phyloP scores from a whole-genome alignment of 257 asterid genomes.

The Scutellaria minor region DNA sequence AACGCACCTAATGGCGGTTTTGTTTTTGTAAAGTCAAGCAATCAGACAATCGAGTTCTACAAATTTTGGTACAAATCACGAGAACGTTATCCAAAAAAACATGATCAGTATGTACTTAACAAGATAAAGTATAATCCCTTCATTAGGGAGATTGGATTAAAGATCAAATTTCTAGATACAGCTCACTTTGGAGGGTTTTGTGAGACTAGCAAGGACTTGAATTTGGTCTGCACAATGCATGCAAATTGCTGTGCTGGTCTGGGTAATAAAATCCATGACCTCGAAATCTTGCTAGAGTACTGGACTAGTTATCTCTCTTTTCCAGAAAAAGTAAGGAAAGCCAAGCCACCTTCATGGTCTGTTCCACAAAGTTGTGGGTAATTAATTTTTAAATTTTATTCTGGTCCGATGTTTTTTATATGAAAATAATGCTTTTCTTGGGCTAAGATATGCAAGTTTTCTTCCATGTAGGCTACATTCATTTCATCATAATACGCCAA shows the following conservation, averaged over 20 bases:
- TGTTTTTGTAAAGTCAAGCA: conserved; percentile 48
- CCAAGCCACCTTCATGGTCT: conserved; percentile 40
- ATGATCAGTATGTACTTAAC: conserved; percentile 64
- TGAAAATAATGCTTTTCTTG: neutral
- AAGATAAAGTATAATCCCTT: conserved; percentile 46
- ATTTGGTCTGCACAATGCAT: conserved; percentile 62
- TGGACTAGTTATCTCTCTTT: conserved; percentile 52
- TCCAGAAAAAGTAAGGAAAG: conserved; percentile 31
- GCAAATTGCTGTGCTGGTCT: conserved; percentile 71
- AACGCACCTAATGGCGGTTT: conserved; percentile 65
- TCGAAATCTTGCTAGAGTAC: conserved; percentile 50
- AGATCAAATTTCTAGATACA: conserved; percentile 55
- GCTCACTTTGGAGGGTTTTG: conserved; percentile 63
- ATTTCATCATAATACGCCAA: conserved; percentile 36
- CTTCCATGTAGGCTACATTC: conserved; percentile 31
- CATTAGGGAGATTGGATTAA: conserved; percentile 43
- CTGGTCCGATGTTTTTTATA: no score
- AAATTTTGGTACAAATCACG: conserved; percentile 57
- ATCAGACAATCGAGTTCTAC: conserved; percentile 49
- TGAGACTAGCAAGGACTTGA: conserved; percentile 54
- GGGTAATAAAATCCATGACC: conserved; percentile 60
- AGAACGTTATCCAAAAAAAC: conserved; percentile 34
- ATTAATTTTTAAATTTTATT: neutral
- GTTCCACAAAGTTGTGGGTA: conserved; percentile 51
- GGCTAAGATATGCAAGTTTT: neutral